Conservation (phyloP, 495 filamentous ascomycete species). For the Lophium mytilinum region DNA sequence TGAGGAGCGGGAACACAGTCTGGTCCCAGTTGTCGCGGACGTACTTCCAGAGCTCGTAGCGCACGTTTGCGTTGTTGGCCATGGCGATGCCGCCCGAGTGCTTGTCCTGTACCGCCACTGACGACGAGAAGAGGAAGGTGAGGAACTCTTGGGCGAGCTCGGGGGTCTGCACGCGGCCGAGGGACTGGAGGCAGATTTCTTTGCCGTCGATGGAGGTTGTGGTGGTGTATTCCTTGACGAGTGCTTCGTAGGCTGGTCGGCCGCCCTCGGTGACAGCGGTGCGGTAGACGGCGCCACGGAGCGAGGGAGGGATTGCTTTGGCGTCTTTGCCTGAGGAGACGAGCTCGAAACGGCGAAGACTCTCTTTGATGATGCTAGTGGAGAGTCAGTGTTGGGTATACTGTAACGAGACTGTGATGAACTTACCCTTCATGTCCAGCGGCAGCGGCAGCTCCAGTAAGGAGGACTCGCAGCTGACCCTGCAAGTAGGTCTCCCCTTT, state of each 20-base stretch:
- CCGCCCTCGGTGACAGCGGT: slow-evolving; percentile 65
- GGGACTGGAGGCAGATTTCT: slow-evolving; percentile 68
- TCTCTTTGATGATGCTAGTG: slow-evolving; percentile 57
- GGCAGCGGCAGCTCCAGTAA: slow-evolving; percentile 65
- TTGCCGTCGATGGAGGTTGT: slow-evolving; percentile 83
- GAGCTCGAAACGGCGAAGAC: slow-evolving; percentile 63
- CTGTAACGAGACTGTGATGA: no score
- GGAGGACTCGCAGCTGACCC: slow-evolving; percentile 67
- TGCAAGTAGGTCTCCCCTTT: slow-evolving; percentile 72
- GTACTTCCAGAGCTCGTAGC: slow-evolving; percentile 72
- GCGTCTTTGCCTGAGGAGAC: slow-evolving; percentile 59
- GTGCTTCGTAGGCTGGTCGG: slow-evolving; percentile 55
- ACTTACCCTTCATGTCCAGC: slow-evolving; percentile 64
- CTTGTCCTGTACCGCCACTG: slow-evolving; percentile 72
- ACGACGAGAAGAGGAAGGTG: slow-evolving; percentile 70
- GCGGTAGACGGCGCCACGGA: slow-evolving; percentile 72
- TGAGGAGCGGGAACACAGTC: slow-evolving; percentile 55
- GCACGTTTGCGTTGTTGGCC: slow-evolving; percentile 59
- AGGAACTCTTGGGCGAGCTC: slow-evolving; percentile 63
- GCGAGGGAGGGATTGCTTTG: slow-evolving; percentile 65
- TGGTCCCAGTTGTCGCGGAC: slow-evolving; percentile 68
- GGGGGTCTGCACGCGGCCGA: slow-evolving; percentile 65
- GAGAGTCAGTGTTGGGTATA: background rate
- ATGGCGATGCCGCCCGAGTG: slow-evolving; percentile 69
- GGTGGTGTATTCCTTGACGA: slow-evolving; percentile 73